phyloP scores from a whole-genome alignment of 768 basidiomycete species.

The Tricholoma bakamatsutake region DNA sequence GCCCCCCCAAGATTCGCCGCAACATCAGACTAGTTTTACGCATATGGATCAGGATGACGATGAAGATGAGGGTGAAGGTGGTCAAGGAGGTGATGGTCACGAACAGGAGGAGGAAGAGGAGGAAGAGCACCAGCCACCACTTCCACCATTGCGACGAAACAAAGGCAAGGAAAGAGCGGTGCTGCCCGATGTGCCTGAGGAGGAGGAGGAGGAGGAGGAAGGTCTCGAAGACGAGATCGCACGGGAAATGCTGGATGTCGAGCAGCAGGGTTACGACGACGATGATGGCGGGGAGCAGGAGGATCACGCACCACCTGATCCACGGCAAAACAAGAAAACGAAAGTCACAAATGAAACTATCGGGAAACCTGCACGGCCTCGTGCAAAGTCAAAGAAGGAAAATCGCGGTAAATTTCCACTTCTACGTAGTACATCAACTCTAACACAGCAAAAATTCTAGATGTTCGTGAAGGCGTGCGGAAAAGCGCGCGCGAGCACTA shows the following conservation, averaged over 20 bases:
- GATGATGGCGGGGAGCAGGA: slow-evolving; percentile 27
- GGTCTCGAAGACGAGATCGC: slow-evolving; percentile 39
- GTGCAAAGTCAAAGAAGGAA: slow-evolving; percentile 33
- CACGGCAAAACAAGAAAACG: slow-evolving; percentile 30
- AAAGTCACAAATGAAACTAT: slow-evolving; percentile 20
- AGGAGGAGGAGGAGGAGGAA: slow-evolving; percentile 37
- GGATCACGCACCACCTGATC: slow-evolving; percentile 21
- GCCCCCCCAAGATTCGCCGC: slow-evolving; percentile 20
- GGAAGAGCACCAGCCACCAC: slow-evolving; percentile 23
- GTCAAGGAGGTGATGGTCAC: background rate
- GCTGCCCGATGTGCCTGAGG: slow-evolving; percentile 31
- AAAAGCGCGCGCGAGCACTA: slow-evolving; percentile 65
- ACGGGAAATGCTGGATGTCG: slow-evolving; percentile 32
- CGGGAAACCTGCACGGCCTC: slow-evolving; percentile 16
- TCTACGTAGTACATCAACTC: background rate
- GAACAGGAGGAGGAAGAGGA: slow-evolving; percentile 11
- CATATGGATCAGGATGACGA: slow-evolving; percentile 46
- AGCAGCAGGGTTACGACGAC: slow-evolving; percentile 23
- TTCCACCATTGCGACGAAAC: slow-evolving; percentile 9
- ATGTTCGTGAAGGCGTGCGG: slow-evolving; percentile 51
- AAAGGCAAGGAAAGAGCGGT: slow-evolving; percentile 14
- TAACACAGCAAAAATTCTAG: slow-evolving; percentile 15
- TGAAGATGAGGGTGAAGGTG: slow-evolving; percentile 31
- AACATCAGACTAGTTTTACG: slow-evolving; percentile 38
- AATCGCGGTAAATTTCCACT: slow-evolving; percentile 27